These are phyloP conservation scores for Boechera stricta DNA, from an alignment of 345 rosid species.

Conservation along the genomic window DNA sequence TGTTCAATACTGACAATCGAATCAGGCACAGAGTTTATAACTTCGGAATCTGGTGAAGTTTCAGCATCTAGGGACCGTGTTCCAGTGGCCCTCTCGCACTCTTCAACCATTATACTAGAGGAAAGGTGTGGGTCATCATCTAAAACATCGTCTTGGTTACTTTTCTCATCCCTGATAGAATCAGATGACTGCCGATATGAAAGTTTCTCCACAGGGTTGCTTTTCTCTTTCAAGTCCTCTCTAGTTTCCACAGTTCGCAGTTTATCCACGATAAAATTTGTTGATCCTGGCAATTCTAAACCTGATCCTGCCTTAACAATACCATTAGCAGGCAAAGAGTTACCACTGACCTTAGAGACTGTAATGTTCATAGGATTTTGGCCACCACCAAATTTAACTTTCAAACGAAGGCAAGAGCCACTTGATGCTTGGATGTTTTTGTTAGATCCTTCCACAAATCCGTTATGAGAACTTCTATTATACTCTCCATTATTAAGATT, in stretches of 20 bases:
- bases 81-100: conserved; percentile 49
- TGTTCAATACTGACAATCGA: conserved; percentile 50
- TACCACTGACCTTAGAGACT: conserved; percentile 52
- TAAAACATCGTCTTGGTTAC: conserved; percentile 47
- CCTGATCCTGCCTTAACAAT: conserved; percentile 36
- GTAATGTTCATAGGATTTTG: conserved; percentile 46
- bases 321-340: conserved; percentile 46
- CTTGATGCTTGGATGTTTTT: conserved; percentile 50
- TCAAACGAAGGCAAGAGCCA: conserved; percentile 66
- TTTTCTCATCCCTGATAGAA: conserved; percentile 47
- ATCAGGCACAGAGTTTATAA: conserved; percentile 74
- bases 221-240: conserved; percentile 36
- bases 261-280: conserved; percentile 42
- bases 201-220: conserved; percentile 43
- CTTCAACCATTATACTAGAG: conserved; percentile 49
- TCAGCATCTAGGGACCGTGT: conserved; percentile 64
- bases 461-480: conserved; percentile 39
- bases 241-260: conserved; percentile 45
- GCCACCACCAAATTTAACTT: conserved; percentile 74
- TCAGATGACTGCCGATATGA: conserved; percentile 40
- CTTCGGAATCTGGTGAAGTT: conserved; percentile 99
- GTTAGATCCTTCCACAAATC: conserved; percentile 47
- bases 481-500: conserved; percentile 47
- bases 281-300: conserved; percentile 45
- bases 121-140: conserved; percentile 45